Conservation (phyloP, 2,329 filamentous ascomycete genomes). For the Alternaria burnsii region DNA sequence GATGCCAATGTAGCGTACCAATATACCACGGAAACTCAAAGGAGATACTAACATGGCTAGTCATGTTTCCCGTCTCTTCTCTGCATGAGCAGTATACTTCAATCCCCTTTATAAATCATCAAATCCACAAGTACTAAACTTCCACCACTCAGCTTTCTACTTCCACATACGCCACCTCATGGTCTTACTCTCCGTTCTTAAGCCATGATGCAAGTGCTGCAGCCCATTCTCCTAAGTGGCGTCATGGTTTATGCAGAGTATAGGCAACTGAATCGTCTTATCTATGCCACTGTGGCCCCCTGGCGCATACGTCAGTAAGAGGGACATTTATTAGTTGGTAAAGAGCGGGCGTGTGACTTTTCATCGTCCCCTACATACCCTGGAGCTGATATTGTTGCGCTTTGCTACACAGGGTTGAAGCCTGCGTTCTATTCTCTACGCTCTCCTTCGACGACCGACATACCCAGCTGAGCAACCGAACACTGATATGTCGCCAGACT, state of each 20-base stretch:
- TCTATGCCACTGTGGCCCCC: no score
- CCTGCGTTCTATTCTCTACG: background rate
- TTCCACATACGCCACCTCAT: conserved; percentile 70
- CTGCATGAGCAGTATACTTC: conserved; percentile 5
- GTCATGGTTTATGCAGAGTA: conserved; percentile 28
- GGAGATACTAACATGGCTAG: background rate
- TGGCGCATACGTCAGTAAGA: no score
- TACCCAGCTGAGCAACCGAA: no score
- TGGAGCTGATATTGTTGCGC: background rate
- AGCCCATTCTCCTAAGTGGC: conserved; percentile 22
- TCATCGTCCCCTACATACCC: no score
- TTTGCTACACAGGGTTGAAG: background rate
- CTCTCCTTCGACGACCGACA: background rate
- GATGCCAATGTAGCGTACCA: background rate
- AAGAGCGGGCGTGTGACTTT: no score
- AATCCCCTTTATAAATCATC: conserved; percentile 24
- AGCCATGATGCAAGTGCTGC: conserved; percentile 20
- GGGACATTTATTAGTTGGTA: no score
- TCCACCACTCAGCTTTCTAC: conserved; percentile 51
- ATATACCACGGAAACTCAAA: background rate
- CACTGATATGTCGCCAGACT: no score
- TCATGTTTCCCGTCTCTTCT: conserved; percentile 4
- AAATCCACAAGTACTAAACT: conserved; percentile 27
- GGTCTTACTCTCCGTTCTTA: conserved; percentile 70
- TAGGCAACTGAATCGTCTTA: conserved; percentile 10